phyloP scores from a whole-genome alignment of 176 grass and related monocot genomes.

The Carex parvula region DNA sequence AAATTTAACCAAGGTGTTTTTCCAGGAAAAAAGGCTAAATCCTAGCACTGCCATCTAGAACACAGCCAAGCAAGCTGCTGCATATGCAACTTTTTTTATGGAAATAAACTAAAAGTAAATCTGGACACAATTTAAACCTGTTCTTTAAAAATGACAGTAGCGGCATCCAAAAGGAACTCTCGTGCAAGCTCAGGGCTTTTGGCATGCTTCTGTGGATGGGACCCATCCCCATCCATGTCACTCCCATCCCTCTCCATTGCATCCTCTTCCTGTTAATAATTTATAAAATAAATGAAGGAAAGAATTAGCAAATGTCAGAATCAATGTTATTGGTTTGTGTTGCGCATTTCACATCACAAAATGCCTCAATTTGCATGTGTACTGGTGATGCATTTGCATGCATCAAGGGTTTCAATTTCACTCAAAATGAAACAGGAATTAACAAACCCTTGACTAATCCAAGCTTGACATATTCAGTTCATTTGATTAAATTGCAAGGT shows the following conservation, averaged over 20 bases:
- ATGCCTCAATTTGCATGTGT: not conserved
- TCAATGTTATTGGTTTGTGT: not conserved
- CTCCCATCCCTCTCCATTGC: slow-evolving; percentile 82
- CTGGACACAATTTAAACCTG: slow-evolving; percentile 46
- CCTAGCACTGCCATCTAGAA: not conserved
- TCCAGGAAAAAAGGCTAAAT: not conserved
- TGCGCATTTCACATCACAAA: not conserved
- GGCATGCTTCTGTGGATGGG: slow-evolving; percentile 84
- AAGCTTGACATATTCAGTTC: not conserved
- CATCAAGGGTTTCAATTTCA: not conserved
- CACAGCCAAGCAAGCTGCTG: not conserved
- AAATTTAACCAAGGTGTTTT: not conserved
- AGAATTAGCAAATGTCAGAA: not conserved
- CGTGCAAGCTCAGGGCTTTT: slow-evolving; percentile 95
- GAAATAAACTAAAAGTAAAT: not conserved
- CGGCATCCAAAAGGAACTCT: slow-evolving; percentile 95
- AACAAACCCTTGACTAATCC: not conserved
- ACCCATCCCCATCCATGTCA: slow-evolving; percentile 68
- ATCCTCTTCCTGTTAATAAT: slow-evolving; percentile 75
- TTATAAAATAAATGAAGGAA: not conserved
- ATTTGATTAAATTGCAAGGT: not conserved
- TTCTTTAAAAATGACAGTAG: slow-evolving; percentile 95
- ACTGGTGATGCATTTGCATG: not conserved
- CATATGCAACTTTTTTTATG: not conserved
- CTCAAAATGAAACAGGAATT: slow-evolving; percentile 3